Evolutionary conservation across 805 yeast species (phyloP), one percentile per base, ranked within the genome.

Genomic region (Myxozyma geophila): DNA sequence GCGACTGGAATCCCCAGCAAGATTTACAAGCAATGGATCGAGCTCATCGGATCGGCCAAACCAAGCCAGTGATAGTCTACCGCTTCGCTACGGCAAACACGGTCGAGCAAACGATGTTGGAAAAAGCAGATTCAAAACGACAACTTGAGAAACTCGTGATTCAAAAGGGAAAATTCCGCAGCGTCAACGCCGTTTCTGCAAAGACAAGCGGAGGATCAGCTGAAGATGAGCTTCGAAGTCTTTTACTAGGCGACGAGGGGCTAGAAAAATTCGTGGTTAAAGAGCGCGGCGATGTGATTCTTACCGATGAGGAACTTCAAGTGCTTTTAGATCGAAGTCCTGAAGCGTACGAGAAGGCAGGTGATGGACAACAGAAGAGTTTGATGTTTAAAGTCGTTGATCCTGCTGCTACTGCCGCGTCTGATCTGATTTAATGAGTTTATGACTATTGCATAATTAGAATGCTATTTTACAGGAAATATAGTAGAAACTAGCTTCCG

Each of bases 1-100:
- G 91, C 61, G 99, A 93, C 73, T 93, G 98, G 97, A 93, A 93
- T 72, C 99, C 98, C 0, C 98, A 93, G 73, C 96, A 91, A 66
- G 98, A 93, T 76, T 78, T 92, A 56, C 99, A 93, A 74, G 98
- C 98, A 0, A 93, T 93, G 85, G 98, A 92, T 71, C 81, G 99
- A 59, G 96, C 89, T 12, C 98, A 93, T 74, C 80, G 99, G 72
- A 90, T 95, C 59, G 98, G 98, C 0, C 99, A 93, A 74, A 81
- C 79, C 0, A 85, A 83, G 59, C 97, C 97, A 0, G 96, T 92
- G 4, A 80, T 90, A 23, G 83, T 93, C 0, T 90, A 87, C 73
- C 81, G 98, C 65, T 80, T 95, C 28, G 87, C 92, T 17, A 82
- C 90, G 9, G 83, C 84, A 44, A 85, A 89, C 69, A 90, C 97